Base-by-base conservation (phyloP, 306 rosid genomes). In the Rubus parviflorus region DNA sequence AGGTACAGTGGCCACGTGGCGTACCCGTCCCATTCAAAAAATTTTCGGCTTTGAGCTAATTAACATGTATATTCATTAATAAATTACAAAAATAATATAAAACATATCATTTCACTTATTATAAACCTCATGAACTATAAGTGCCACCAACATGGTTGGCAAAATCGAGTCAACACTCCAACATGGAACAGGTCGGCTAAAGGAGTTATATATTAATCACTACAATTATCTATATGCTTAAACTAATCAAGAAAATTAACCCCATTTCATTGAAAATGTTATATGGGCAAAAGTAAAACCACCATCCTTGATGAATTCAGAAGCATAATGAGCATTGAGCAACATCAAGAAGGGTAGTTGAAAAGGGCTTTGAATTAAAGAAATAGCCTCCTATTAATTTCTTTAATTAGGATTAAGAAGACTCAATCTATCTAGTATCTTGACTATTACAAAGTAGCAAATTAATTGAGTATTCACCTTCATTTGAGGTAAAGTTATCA, bases 391-490 rank as follows among this genome's bases (percentile, higher is more conserved):
- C 45, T 30, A 30, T 30, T 30, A 79, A 68, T 87, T 87, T 84
- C 86, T 77, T 87, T 74, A 30, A 30, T 30, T 30, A 74, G 81
- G 30, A 65, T 52, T 70, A 81, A 81, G 84, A 83, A 74, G 78
- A 74, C 72, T 68, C 72, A 49, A 70, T 73, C 16, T 45, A n/a
- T 14, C 23, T 16, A 73, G 15, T 2, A 30, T 61, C 8, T 61
- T 61, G 67, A n/a, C 49, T 41, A 72, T 38, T 7, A 62, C 49
- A 74, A 68, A 81, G 85, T 79, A 62, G 42, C 73, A 80, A 77
- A 67, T 30, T 61, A 61, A 61, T 30, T 61, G 67, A 61, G 67
- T 30, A 30, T 61, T 25, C 42, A 13, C 67, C 42, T 30, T 61
- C 20, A 40, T 54, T 53, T 53, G 65, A 40, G 65, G 65, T 38